phyloP scores from a whole-genome alignment of 176 grass and related monocot genomes.

The Oryza punctata region DNA sequence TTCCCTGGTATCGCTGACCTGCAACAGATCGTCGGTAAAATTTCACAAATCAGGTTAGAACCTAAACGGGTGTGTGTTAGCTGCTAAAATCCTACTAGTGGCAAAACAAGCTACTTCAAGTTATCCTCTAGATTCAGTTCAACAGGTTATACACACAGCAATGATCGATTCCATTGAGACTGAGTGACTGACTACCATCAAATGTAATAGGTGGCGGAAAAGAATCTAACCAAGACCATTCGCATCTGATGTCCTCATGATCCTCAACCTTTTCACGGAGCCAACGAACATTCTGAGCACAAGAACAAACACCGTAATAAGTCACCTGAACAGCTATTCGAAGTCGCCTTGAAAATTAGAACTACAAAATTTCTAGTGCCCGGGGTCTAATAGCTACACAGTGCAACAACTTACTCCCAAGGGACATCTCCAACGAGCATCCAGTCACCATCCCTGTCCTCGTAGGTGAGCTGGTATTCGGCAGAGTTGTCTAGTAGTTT shows the following conservation, averaged over 20 bases:
- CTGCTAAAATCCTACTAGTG: background rate
- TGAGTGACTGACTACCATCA: background rate
- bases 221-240: constrained; percentile 54
- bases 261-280: constrained; percentile 74
- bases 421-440: constrained; percentile 97
- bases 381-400: background rate
- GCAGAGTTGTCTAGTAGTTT: constrained; percentile 63
- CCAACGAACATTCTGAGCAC: constrained; percentile 65
- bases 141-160: background rate
- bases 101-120: background rate
- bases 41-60: background rate
- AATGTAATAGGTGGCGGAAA: background rate
- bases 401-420: constrained; percentile 58
- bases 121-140: background rate
- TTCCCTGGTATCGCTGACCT: constrained; percentile 32
- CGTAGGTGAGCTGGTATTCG: constrained; percentile 77
- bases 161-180: background rate
- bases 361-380: background rate
- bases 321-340: constrained; percentile 1
- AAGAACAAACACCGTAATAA: constrained; percentile 15
- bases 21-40: background rate
- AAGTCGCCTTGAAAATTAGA: background rate
- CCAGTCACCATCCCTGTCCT: constrained; percentile 93
- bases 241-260: constrained; percentile 69
- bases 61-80: background rate